Conservation (phyloP, 768 basidiomycete species). For the Mycena filopes region DNA sequence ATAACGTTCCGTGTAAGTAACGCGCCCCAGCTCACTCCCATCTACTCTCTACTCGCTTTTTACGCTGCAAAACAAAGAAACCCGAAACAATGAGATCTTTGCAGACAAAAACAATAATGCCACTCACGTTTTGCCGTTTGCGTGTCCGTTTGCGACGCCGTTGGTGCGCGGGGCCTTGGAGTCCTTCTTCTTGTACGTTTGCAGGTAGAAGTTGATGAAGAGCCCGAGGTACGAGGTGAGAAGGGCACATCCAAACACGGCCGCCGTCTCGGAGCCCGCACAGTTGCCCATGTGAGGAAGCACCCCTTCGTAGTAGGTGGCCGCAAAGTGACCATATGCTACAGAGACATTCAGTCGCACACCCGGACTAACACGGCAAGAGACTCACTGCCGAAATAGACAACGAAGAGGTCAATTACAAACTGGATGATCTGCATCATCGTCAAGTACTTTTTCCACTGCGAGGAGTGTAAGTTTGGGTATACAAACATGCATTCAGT, state of each 20-base stretch:
- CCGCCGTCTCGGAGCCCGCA: conserved; percentile 89
- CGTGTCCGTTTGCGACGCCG: conserved; percentile 52
- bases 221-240: conserved; percentile 92
- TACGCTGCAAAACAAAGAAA: conserved; percentile 34
- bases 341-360: conserved; percentile 18
- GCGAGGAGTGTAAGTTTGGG: conserved; percentile 15
- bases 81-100: not conserved
- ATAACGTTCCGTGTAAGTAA: conserved; percentile 2
- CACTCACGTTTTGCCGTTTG: conserved; percentile 48
- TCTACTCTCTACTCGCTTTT: conserved; percentile 27
- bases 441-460: conserved; percentile 99
- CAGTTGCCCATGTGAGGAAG: conserved; percentile 86
- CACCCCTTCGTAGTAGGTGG: conserved; percentile 63
- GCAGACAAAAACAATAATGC: conserved; percentile 10
- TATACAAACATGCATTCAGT: conserved; percentile 1
- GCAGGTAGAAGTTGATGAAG: conserved; percentile 95
- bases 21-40: not conserved
- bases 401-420: conserved; percentile 87
- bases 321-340: conserved; percentile 87
- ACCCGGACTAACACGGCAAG: not conserved
- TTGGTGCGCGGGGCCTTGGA: conserved; percentile 52
- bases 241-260: conserved; percentile 88
- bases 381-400: conserved; percentile 94
- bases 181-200: conserved; percentile 78
- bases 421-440: conserved; percentile 98